phyloP scores from a whole-genome alignment of 2,329 filamentous ascomycete genomes.

The Fusarium veterinarium region DNA sequence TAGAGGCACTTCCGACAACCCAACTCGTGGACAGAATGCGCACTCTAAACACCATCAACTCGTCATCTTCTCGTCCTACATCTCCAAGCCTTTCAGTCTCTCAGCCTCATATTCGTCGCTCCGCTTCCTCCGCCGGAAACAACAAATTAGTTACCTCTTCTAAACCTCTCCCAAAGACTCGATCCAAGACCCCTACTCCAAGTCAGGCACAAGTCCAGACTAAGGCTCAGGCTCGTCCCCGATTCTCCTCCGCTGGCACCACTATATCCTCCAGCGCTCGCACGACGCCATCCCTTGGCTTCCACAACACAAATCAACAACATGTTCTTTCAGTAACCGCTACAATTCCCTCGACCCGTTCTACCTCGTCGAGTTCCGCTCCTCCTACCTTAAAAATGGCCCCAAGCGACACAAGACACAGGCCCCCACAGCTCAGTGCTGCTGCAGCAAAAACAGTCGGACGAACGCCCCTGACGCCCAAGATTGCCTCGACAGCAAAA shows the following conservation, averaged over 20 bases:
- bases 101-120: slow-evolving; percentile 25
- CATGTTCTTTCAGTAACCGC: slow-evolving; percentile 49
- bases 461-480: slow-evolving; percentile 64
- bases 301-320: slow-evolving; percentile 40
- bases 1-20: slow-evolving; percentile 29
- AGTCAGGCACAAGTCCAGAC: slow-evolving; percentile 16
- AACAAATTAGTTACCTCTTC: slow-evolving; percentile 27
- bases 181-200: slow-evolving; percentile 27
- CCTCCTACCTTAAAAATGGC: slow-evolving; percentile 49
- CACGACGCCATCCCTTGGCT: slow-evolving; percentile 37
- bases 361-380: slow-evolving; percentile 43
- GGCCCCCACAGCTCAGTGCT: slow-evolving; percentile 76
- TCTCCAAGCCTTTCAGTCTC: slow-evolving; percentile 19
- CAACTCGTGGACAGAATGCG: slow-evolving; percentile 42
- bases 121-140: slow-evolving; percentile 20
- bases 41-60: slow-evolving; percentile 45
- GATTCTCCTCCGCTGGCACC: slow-evolving; percentile 39
- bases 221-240: slow-evolving; percentile 34
- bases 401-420: slow-evolving; percentile 67
- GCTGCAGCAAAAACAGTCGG: slow-evolving; percentile 66
- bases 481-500: slow-evolving; percentile 61
- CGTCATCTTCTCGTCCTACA: slow-evolving; percentile 38
- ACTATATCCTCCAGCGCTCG: slow-evolving; percentile 34
- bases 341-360: slow-evolving; percentile 45
- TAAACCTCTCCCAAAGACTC: slow-evolving; percentile 33